Evolutionary conservation across 495 filamentous ascomycete species (phyloP), one percentile per base, ranked within the genome.

Genomic region (Pyronema omphalodes): DNA sequence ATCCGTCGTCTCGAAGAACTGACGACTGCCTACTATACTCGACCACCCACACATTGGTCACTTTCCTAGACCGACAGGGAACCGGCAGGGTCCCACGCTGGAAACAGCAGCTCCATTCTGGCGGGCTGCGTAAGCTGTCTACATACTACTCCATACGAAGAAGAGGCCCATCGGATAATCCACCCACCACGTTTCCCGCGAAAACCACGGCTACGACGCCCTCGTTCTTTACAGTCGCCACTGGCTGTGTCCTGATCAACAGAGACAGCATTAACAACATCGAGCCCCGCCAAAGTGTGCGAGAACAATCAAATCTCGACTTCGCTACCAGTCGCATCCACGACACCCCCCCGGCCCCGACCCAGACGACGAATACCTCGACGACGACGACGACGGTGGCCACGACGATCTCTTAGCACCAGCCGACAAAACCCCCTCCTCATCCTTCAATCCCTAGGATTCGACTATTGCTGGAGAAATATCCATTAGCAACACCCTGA

Each of bases 21-120:
- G n/a, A 14, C 12, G 18, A 23, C 12, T 23, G 23, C 44, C 14
- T 19, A 47, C 44, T 47, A 9, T 15, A 23, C 14, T 47, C 44
- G n/a, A 15, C n/a, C 44, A 23, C 44, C 18, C 9, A n/a, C 44
- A 9, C 9, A 11, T 47, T 19, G n/a, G 44, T 23, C n/a, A 14
- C 9, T 15, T 23, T 47, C 44, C 9, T 23, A n/a, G 12, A 47
- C 12, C 44, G 44, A 23, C 44, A 47, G 44, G 44, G 44, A 14
- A 47, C n/a, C 14, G 39, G 39, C n/a, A 15, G 17, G 44, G 44
- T 47, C n/a, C n/a, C 47, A 40, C 50, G 50, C 50, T 52, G 50
- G 35, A 52, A 52, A 52, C 50, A 52, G 50, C 11, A 52, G 37
- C 50, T 52, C 50, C 34, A 52, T 19, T 52, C 50, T 41, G 35